Base-by-base conservation (phyloP, 768 basidiomycete genomes). In the Leccinellum rugosiceps region DNA sequence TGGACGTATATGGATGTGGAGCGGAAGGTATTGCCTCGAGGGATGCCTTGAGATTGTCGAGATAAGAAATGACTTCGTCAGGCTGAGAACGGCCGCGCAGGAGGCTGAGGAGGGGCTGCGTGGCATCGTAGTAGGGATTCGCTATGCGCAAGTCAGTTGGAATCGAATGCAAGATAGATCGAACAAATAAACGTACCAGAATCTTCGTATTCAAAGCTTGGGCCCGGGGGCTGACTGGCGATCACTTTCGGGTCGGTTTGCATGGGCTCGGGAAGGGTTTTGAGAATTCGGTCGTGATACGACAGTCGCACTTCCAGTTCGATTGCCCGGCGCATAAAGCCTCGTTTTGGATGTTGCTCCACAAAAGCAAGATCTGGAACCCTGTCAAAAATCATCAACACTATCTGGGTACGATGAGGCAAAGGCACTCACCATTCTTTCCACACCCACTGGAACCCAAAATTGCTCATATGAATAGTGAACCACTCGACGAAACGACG, bases 401-500 rank as follows among this genome's bases (percentile, higher is more conserved):
- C 6, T 52, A 34, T 10, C 15, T 46, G 55, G 13, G 28, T 9
- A 55, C 4, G 14, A 32, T 11, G 26, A 54, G 1, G 19, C 14
- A 2, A 38, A 46, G 34, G 25, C 15, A 6, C 86, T 46, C 52
- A 94, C 96, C 97, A 99, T 80, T 98, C 97, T 67, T 93, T 95
- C 97, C 97, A 99, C 14, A 97, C 93, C 97, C 97, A 98, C 65
- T 88, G 86, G 75, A 98, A 99, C 25, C 87, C 88, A 71, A 98
- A 99, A 74, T 99, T 99, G 63, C 92, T 95, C 86, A 99, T 88
- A 66, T 99, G 97, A 2, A 90, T 80, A 2, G 92, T 82, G 64
- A 98, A 97, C 97, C 97, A 99, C 58, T 98, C 94, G 0, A 91
- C 86, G 57, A 94, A 90, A 30, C 92, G 79, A 49, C 87, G 82